phyloP scores from a whole-genome alignment of 179 eudicot species.

The Pouteria campechiana region DNA sequence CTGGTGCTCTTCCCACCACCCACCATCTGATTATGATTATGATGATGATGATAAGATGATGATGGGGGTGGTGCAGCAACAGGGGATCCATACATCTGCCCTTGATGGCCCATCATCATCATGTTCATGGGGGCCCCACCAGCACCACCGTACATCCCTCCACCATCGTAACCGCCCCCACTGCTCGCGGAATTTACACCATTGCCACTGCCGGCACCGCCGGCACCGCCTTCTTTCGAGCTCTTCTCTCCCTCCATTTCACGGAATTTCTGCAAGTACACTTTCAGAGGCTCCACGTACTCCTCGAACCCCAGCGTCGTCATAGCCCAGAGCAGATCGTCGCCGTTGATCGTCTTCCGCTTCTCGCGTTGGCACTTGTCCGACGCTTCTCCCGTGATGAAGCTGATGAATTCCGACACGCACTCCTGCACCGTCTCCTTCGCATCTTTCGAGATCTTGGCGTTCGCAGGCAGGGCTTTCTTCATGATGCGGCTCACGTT shows the following conservation, averaged over 20 bases:
- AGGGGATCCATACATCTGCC: conserved; percentile 8
- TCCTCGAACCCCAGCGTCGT: conserved; percentile 22
- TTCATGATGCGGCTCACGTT: conserved; percentile 26
- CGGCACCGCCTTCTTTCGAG: conserved; percentile 5
- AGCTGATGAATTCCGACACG: conserved; percentile 22
- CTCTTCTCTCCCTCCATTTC: conserved; percentile 28
- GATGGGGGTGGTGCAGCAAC: too few species aligned
- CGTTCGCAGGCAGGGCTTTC: conserved; percentile 23
- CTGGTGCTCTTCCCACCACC: too few species aligned
- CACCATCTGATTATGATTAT: too few species aligned
- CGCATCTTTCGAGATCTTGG: conserved; percentile 24
- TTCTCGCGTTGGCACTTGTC: conserved; percentile 28
- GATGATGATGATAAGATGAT: too few species aligned
- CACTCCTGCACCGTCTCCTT: conserved; percentile 26
- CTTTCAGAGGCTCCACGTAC: conserved; percentile 21
- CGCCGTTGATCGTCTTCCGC: conserved; percentile 21
- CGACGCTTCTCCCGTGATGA: conserved; percentile 21
- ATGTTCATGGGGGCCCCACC: background rate
- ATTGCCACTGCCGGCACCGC: conserved; percentile 4
- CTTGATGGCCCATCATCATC: conserved; percentile 11
- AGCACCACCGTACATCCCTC: conserved; percentile 6
- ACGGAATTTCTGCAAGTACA: conserved; percentile 18
- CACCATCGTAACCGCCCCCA: background rate
- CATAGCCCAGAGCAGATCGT: conserved; percentile 22
- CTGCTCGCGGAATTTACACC: background rate